These are phyloP conservation scores for Pleurotus sapidus DNA, from an alignment of 768 basidiomycete genomes.

Conservation along the genomic window DNA sequence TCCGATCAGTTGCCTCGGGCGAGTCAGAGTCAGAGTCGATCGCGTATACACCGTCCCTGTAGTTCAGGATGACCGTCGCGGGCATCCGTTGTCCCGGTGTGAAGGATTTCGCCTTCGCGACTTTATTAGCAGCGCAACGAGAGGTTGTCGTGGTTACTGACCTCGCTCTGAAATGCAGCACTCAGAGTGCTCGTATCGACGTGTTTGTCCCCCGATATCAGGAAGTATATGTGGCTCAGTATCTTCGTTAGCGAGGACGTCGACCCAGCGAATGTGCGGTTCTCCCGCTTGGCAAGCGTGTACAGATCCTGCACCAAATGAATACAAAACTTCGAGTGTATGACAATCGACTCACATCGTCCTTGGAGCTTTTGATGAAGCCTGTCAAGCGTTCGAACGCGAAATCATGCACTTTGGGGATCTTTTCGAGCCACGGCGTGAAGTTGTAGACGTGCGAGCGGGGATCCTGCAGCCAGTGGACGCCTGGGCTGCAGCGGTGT, in stretches of 20 bases:
- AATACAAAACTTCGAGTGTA: not conserved
- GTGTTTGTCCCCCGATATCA: conserved; percentile 69
- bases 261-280: conserved; percentile 73
- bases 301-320: conserved; percentile 53
- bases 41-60: conserved; percentile 64
- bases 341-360: conserved; percentile 45
- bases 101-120: conserved; percentile 53
- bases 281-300: conserved; percentile 53
- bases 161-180: conserved; percentile 55
- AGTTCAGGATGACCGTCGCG: conserved; percentile 61
- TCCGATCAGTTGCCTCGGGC: conserved; percentile 47
- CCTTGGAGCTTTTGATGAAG: conserved; percentile 78
- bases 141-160: conserved; percentile 25
- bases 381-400: conserved; percentile 74
- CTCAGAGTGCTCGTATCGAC: conserved; percentile 66
- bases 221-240: conserved; percentile 84
- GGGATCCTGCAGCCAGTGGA: conserved; percentile 88
- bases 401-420: conserved; percentile 81
- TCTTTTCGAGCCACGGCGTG: conserved; percentile 59
- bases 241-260: conserved; percentile 88
- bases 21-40: conserved; percentile 54
- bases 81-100: conserved; percentile 81
- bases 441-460: conserved; percentile 87
- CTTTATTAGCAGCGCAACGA: conserved; percentile 1
- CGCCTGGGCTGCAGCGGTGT: conserved; percentile 64